Conservation (phyloP, 177 flowering plant genomes). For the Tripterygium wilfordii region DNA sequence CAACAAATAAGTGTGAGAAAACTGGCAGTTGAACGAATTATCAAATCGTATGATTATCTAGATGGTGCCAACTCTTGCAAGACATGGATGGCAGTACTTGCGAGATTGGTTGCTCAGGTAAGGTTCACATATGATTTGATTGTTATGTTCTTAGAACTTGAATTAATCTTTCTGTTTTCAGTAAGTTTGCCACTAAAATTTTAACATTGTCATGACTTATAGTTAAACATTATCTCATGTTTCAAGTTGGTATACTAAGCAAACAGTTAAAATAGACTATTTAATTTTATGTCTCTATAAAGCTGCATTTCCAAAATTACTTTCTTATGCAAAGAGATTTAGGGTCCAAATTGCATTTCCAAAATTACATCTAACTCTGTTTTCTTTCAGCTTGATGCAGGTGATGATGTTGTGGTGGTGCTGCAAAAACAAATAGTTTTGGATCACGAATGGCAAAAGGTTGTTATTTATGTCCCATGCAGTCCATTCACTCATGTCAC, state of each 20-base stretch:
- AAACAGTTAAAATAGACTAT: too few relatives aligned
- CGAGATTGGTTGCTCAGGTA: slow-evolving; percentile 90
- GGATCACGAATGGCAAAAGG: slow-evolving; percentile 72
- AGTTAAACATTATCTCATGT: too few relatives aligned
- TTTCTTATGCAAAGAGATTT: too few relatives aligned
- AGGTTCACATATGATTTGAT: slow-evolving; percentile 3
- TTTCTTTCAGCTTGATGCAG: slow-evolving; percentile 44
- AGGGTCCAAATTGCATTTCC: too few relatives aligned
- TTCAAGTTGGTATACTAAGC: too few relatives aligned
- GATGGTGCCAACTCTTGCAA: slow-evolving; percentile 34
- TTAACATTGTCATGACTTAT: too few relatives aligned
- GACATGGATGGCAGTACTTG: slow-evolving; percentile 66
- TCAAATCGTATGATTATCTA: slow-evolving; percentile 42
- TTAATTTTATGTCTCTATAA: too few relatives aligned
- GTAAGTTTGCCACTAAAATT: too few relatives aligned
- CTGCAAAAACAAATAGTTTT: slow-evolving; percentile 53
- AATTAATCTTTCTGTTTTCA: too few relatives aligned
- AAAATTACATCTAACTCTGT: too few relatives aligned
- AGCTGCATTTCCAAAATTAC: too few relatives aligned
- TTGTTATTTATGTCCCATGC: slow-evolving; percentile 13
- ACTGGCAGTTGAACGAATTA: slow-evolving; percentile 54
- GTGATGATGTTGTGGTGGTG: slow-evolving; percentile 47
- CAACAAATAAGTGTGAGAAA: slow-evolving; percentile 34
- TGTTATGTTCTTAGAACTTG: neutral
- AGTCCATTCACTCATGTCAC: too few relatives aligned